A percentile compares a stretch with the other conserved stretches of the same genome.
phyloP scores from a whole-genome alignment of 129 eudicot genomes.

The Flaveria sonorensis region DNA sequence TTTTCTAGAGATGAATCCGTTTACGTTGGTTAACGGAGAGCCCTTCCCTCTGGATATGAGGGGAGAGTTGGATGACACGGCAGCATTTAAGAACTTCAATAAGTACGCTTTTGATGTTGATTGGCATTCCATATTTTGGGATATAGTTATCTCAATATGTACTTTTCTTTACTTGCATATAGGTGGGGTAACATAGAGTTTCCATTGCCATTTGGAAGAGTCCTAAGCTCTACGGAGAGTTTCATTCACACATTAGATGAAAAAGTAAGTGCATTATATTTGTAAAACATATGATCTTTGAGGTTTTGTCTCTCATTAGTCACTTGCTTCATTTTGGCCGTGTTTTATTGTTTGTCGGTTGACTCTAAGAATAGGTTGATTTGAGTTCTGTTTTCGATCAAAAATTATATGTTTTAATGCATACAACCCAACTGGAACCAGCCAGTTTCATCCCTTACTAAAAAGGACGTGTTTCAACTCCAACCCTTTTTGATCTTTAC shows the following conservation, averaged over 20 bases:
- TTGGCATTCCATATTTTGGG: background rate
- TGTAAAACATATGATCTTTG: background rate
- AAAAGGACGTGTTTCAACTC: background rate
- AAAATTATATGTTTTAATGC: background rate
- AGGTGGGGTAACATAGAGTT: constrained; percentile 91
- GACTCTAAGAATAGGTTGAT: background rate
- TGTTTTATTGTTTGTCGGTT: background rate
- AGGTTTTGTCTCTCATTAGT: background rate
- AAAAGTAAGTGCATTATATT: constrained; percentile 50
- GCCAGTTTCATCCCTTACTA: background rate
- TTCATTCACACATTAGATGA: constrained; percentile 85
- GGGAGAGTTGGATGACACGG: constrained; percentile 96
- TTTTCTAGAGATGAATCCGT: constrained; percentile 91
- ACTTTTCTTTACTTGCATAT: constrained; percentile 11
- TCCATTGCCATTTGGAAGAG: constrained; percentile 92
- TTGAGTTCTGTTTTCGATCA: constrained; percentile 4
- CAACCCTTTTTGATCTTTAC: background rate
- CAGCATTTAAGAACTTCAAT: constrained; percentile 84
- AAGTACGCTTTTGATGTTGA: constrained; percentile 47
- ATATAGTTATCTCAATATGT: background rate
- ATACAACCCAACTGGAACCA: background rate
- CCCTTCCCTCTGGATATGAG: constrained; percentile 93
- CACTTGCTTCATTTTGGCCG: background rate
- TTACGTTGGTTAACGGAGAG: constrained; percentile 72
- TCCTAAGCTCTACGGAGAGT: constrained; percentile 73